Evolutionary conservation across 2,329 filamentous ascomycete species (phyloP), one percentile per base, ranked within the genome.

Genomic region (Diplodia scrobiculata): DNA sequence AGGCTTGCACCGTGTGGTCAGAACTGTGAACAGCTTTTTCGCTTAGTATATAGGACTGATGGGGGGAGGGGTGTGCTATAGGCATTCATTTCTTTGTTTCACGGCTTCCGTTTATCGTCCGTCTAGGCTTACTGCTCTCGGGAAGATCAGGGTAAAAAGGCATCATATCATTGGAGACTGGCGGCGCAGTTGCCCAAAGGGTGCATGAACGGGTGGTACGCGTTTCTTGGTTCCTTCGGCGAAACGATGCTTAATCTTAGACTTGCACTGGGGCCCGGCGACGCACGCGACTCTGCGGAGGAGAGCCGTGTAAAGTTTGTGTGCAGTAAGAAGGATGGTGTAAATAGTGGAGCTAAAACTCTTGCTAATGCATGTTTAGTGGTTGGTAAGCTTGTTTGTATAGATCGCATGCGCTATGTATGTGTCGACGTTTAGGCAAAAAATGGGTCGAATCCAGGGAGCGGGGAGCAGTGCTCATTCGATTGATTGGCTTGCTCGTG

Each of bases 41-140:
- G 45, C 48, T 50, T n/a, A 62, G 41, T 62, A 62, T 11, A 62
- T 62, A 50, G 58, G 54, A 29, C n/a, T 45, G 36, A 32, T 11
- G 38, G 34, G 34, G 34, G 9, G 34, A 10, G 1, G 19, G 58
- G 41, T n/a, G 41, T 21, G 58, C 7, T 47, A 36, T 34, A 50
- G 58, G 58, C 41, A 62, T 48, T 14, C 25, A n/a, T 55, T 55
- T 48, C 19, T 34, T 25, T 27, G 7, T 53, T 53, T 32, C 13
- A 17, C 9, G 34, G 34, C 29, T 34, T 17, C 10, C 29, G 7
- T 53, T 34, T n/a, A 10, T n/a, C 17, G 10, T 29, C 27, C 14
- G n/a, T 17, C n/a, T 21, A 10, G 9, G 32, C 29, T 10, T 19
- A 6, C 58, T 36, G 45, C 19, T 14, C 17, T 59, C 32, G 55